These are phyloP conservation scores for Oenanthe javanica DNA, from an alignment of 140 eudicot genomes.

Conservation along the genomic window DNA sequence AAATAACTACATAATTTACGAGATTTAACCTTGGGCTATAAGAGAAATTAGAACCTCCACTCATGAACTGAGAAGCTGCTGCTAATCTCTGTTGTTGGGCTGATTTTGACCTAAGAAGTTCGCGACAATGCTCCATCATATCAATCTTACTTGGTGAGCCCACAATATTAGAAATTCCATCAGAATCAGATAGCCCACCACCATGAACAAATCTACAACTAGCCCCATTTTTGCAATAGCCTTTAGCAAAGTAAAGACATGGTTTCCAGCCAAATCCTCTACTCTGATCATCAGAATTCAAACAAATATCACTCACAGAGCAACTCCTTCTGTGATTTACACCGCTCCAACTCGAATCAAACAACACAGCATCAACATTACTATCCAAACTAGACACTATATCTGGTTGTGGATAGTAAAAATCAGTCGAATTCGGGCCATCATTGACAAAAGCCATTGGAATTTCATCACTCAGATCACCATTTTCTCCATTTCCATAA, in stretches of 20 bases:
- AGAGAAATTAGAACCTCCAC: slow-evolving; percentile 12
- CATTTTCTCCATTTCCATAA: slow-evolving; percentile 26
- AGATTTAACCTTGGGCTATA: slow-evolving; percentile 22
- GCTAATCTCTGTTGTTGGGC: slow-evolving; percentile 27
- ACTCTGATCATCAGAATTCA: slow-evolving; percentile 29
- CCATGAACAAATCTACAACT: slow-evolving; percentile 59
- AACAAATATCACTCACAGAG: slow-evolving; percentile 48
- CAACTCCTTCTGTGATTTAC: slow-evolving; percentile 46
- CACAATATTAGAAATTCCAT: slow-evolving; percentile 1
- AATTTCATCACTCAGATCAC: slow-evolving; percentile 53
- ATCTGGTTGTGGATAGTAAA: slow-evolving; percentile 20
- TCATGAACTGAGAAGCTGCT: slow-evolving; percentile 29
- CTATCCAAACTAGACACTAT: slow-evolving; percentile 27
- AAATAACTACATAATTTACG: not conserved
- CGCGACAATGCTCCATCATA: slow-evolving; percentile 28
- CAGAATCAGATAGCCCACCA: slow-evolving; percentile 14
- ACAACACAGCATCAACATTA: slow-evolving; percentile 11
- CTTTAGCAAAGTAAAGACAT: slow-evolving; percentile 62
- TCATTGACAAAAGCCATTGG: slow-evolving; percentile 67
- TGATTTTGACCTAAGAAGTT: slow-evolving; percentile 31
- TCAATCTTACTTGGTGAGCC: slow-evolving; percentile 35
- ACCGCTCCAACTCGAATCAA: not conserved
- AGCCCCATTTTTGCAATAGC: slow-evolving; percentile 72
- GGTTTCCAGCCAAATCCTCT: slow-evolving; percentile 55
- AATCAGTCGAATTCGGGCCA: not conserved